Evolutionary conservation across 2,329 filamentous ascomycete genomes (phyloP).

Genomic region (Penicillium sp.): DNA sequence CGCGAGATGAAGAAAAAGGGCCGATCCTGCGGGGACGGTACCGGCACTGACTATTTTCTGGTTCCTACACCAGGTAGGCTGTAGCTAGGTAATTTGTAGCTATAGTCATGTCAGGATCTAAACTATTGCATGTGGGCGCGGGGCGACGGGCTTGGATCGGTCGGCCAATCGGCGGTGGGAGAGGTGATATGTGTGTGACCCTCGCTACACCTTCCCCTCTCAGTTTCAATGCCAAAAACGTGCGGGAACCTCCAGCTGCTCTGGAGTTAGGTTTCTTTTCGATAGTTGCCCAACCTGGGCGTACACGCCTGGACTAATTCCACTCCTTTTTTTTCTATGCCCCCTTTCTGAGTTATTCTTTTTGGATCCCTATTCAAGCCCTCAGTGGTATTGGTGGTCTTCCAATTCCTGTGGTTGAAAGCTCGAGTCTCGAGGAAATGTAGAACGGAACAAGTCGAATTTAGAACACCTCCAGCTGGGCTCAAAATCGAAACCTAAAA

Average conservation of each 20-base stretch:
- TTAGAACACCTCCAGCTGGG: no score
- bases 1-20: slow-evolving; percentile 13
- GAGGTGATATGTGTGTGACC: neutral
- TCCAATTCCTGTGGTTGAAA: no score
- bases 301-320: neutral
- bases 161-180: neutral
- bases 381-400: no score
- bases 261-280: neutral
- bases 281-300: neutral
- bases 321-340: neutral
- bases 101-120: neutral
- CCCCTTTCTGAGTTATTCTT: neutral
- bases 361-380: neutral
- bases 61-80: neutral
- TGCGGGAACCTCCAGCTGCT: neutral
- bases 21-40: slow-evolving; percentile 10
- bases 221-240: neutral
- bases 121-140: slow-evolving; percentile 12
- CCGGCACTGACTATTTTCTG: slow-evolving; percentile 3
- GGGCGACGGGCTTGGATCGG: neutral
- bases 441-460: no score
- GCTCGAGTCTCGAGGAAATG: no score
- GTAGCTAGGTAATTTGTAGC: no score
- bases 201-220: slow-evolving; percentile 23
- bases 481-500: no score